phyloP scores from a whole-genome alignment of 306 rosid species.

The Malus fusca region DNA sequence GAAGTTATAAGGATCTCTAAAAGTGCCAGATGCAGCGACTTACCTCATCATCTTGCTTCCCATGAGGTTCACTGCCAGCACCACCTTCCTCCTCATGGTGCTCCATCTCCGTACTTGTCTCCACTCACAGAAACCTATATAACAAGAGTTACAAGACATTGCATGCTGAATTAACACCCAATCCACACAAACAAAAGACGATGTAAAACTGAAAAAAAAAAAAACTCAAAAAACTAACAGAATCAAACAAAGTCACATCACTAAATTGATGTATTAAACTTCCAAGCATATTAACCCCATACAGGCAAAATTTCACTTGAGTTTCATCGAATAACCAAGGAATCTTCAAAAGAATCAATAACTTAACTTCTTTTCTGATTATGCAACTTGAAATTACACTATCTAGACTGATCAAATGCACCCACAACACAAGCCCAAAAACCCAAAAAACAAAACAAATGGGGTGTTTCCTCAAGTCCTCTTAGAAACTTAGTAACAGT shows the following conservation, averaged over 20 bases:
- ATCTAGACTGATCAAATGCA: neutral
- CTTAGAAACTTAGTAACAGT: neutral
- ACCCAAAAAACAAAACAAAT: neutral
- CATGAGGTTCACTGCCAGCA: slow-evolving; percentile 41
- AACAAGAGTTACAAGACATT: neutral
- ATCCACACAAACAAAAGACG: neutral
- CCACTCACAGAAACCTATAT: slow-evolving; percentile 6
- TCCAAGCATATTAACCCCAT: neutral
- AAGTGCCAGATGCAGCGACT: neutral
- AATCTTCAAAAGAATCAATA: neutral
- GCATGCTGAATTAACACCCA: neutral
- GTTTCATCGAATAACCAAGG: neutral
- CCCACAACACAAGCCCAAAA: neutral
- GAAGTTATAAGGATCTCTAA: neutral
- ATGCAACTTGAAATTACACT: neutral
- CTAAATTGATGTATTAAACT: neutral
- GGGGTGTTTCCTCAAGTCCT: neutral
- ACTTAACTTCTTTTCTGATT: neutral
- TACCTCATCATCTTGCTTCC: slow-evolving; percentile 89
- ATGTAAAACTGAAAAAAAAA: neutral
- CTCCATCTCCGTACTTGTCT: slow-evolving; percentile 35
- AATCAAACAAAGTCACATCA: neutral
- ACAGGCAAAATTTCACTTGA: neutral
- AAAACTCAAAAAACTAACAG: neutral
- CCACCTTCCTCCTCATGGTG: slow-evolving; percentile 69